Base-by-base conservation (phyloP, 1,284 basidiomycete genomes). In the Sanghuangporus baumii region DNA sequence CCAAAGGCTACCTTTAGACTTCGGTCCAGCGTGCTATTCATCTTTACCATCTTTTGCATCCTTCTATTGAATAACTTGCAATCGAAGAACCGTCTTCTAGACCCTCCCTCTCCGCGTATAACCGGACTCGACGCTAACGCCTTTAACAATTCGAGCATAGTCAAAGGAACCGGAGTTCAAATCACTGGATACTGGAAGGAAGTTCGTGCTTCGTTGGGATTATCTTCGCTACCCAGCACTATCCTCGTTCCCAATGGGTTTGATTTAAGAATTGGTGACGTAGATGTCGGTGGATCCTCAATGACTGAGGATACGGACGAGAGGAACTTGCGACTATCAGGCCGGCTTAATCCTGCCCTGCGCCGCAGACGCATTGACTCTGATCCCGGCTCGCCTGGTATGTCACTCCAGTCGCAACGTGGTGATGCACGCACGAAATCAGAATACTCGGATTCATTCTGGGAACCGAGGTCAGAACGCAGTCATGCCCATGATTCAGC, bases 141-240 rank as follows among this genome's bases (percentile, higher is more conserved):
- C 26, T 31, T 31, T 5, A 3, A 31, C 26, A 31, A 46, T 46
- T 16, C 43, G 20, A 46, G 43, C 16, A 7, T 46, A 8, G 43
- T 16, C 6, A 7, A 7, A 12, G 43, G 20, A 14, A 46, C 12
- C 11, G 48, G 7, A 38, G 43, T 63, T 14, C 55, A 40, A 18
- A 66, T 74, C 57, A 57, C 65, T 43, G 73, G 74, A 12, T 71
- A 72, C 64, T 74, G 74, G 74, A 59, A 69, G 51, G 66, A 64
- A 43, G 67, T 74, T 12, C 69, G 71, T 16, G 61, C 69, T 11
- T 71, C 74, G 40, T 65, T 74, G 6, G 67, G 66, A 57, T 67
- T 74, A 18, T 63, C 65, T 3, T 65, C 66, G 23, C 62, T 69
- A 52, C 59, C 68, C 18, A 65, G 63, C 18, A 56, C 23, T n/a